Conservation (phyloP, 2,329 filamentous ascomycete genomes). For the Trichoderma atroviride region DNA sequence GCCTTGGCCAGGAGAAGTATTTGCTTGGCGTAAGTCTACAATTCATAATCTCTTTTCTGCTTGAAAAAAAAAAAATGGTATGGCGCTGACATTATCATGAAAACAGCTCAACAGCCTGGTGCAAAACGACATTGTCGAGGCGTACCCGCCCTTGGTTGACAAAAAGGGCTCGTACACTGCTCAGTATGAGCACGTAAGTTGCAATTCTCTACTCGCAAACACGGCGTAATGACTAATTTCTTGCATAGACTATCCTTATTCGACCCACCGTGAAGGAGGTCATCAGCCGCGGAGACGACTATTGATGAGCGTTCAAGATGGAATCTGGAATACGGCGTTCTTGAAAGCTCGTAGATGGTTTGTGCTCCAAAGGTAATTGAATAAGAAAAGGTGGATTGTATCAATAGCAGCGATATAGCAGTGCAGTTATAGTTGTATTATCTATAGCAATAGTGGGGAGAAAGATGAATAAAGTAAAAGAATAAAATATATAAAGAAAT, state of each 20-base stretch:
- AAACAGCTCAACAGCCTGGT: slow-evolving; percentile 83
- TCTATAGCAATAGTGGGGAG: not conserved
- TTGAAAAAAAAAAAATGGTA: not conserved
- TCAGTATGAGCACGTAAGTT: slow-evolving; percentile 88
- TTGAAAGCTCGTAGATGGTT: slow-evolving; percentile 1
- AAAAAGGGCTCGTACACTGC: slow-evolving; percentile 94
- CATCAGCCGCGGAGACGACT: slow-evolving; percentile 83
- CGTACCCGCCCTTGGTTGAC: slow-evolving; percentile 86
- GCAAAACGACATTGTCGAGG: slow-evolving; percentile 79
- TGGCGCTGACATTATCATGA: slow-evolving; percentile 12
- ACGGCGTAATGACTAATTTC: not conserved
- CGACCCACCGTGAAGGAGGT: slow-evolving; percentile 84
- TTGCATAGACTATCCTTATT: slow-evolving; percentile 69
- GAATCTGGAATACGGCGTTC: slow-evolving; percentile 36
- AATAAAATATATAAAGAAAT: not conserved
- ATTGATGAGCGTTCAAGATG: slow-evolving; percentile 51
- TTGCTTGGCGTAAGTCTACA: slow-evolving; percentile 70
- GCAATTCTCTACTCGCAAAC: not conserved
- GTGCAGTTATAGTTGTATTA: not conserved
- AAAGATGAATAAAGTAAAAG: not conserved
- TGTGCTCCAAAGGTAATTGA: not conserved
- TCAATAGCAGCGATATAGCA: not conserved
- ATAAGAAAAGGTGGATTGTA: not conserved
- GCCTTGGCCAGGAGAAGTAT: slow-evolving; percentile 93
- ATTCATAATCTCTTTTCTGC: slow-evolving; percentile 27